Conservation (phyloP, 768 basidiomycete genomes). For the Strobilomyces echinocephalus region DNA sequence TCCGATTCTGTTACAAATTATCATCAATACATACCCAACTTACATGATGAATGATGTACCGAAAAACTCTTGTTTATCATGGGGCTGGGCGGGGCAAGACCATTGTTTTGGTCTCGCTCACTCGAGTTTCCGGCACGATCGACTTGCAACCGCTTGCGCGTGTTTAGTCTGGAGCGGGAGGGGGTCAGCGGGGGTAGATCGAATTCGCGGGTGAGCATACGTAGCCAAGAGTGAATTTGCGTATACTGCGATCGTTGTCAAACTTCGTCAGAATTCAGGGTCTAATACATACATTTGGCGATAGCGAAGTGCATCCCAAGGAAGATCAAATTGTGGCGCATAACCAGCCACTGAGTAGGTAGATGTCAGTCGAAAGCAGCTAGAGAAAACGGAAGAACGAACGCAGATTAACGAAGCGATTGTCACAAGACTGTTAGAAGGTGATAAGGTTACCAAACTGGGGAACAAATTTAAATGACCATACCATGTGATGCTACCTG, state of each 20-base stretch:
- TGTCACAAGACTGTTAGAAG: slow-evolving; percentile 23
- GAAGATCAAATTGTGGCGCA: slow-evolving; percentile 35
- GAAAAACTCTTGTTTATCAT: slow-evolving; percentile 20
- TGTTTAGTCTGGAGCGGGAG: slow-evolving; percentile 22
- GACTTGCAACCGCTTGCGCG: slow-evolving; percentile 27
- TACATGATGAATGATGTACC: slow-evolving; percentile 6
- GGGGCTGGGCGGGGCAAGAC: slow-evolving; percentile 9
- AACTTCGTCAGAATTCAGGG: too few relatives aligned
- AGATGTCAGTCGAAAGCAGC: neutral
- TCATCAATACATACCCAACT: neutral
- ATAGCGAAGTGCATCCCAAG: slow-evolving; percentile 34
- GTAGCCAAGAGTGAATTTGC: slow-evolving; percentile 34
- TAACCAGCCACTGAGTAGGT: slow-evolving; percentile 24
- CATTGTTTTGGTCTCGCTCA: slow-evolving; percentile 19
- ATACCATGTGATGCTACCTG: slow-evolving; percentile 45
- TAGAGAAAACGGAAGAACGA: slow-evolving; percentile 1
- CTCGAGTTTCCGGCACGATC: slow-evolving; percentile 24
- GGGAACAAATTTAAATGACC: neutral
- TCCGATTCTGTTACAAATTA: slow-evolving; percentile 15
- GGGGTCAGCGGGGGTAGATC: neutral
- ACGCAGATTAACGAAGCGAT: slow-evolving; percentile 32
- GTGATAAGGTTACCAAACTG: neutral
- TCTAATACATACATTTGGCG: slow-evolving; percentile 25
- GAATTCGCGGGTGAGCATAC: slow-evolving; percentile 12
- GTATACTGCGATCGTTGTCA: slow-evolving; percentile 18